phyloP scores from a whole-genome alignment of 805 yeast genomes.

The Debaryomyces prosopidis region DNA sequence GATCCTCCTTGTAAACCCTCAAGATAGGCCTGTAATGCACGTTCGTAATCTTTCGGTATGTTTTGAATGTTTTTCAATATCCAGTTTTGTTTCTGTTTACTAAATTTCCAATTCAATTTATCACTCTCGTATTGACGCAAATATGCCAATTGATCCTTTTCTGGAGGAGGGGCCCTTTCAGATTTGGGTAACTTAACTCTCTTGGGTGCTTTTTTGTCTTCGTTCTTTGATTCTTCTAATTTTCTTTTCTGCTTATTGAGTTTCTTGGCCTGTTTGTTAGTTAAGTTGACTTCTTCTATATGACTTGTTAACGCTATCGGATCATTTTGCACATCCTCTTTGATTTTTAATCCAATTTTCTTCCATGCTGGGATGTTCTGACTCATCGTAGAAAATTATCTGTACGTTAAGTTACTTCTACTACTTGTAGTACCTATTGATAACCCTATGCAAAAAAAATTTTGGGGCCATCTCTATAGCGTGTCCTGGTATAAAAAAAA shows the following conservation, averaged over 20 bases:
- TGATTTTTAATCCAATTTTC: slow-evolving; percentile 66
- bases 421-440: not conserved
- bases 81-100: slow-evolving; percentile 88
- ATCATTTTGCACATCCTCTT: slow-evolving; percentile 45
- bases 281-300: slow-evolving; percentile 42
- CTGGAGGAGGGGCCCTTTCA: slow-evolving; percentile 72
- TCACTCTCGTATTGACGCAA: slow-evolving; percentile 59
- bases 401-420: too few relatives aligned
- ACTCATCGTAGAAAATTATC: not conserved
- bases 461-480: slow-evolving; percentile 2
- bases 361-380: slow-evolving; percentile 73
- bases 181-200: slow-evolving; percentile 66
- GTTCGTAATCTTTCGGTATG: slow-evolving; percentile 55
- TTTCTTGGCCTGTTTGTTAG: slow-evolving; percentile 45
- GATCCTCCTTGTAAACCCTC: slow-evolving; percentile 72
- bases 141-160: slow-evolving; percentile 71
- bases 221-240: slow-evolving; percentile 17
- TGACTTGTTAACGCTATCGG: slow-evolving; percentile 46
- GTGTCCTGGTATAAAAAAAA: not conserved
- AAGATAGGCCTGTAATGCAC: slow-evolving; percentile 51
- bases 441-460: not conserved
- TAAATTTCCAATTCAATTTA: slow-evolving; percentile 72
- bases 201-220: slow-evolving; percentile 55
- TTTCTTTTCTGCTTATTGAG: slow-evolving; percentile 34
- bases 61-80: slow-evolving; percentile 58